Evolutionary conservation across 179 eudicot species (phyloP), one percentile per base, ranked within the genome.

Genomic region (Patellifolia procumbens): DNA sequence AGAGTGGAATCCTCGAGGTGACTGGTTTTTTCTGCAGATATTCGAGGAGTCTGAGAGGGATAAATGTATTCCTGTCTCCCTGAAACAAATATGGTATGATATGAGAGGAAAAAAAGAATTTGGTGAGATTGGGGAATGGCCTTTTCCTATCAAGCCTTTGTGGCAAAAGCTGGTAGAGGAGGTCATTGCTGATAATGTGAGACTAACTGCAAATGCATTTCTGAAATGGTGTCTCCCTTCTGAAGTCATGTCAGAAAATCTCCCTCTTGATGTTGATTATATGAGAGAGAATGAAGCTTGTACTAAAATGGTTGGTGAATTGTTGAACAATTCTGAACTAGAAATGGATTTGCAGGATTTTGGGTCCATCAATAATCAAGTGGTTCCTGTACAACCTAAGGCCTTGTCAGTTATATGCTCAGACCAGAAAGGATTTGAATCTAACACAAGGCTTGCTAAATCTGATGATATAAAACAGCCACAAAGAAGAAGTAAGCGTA

Each of bases 11-110:
- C 74, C 73, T 68, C 89, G 99, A 16, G 90, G 90, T 17, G 85
- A 85, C 31, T 96, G 99, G 99, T 42, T 82, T 70, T 85, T 93
- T 84, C 84, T 96, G 52, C 91, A 88, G 51, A 68, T 94, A 24
- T 61, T 94, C 29, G 78, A 87, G 76, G 86, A 87, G 69, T 39
- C 76, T 52, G 86, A 84, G 83, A 58, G 52, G 68, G 68, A 77
- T 3, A 79, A 75, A 55, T 79, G 89, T 5, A 72, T 96, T 61
- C 91, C 83, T 28, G 89, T 89, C 29, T 93, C 98, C 29, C 55
- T 83, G 49, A 83, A 78, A 85, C 97, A 96, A 78, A 86, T 96
- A 79, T 96, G 99, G 99, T 96, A 86, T 76, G 94, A 91, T 68
- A 74, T 91, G 73, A 84, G 92, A 78, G 73, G 12, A 34, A 90